Evolutionary conservation across 805 yeast species (phyloP).

Genomic region (Clavispora asparagi): DNA sequence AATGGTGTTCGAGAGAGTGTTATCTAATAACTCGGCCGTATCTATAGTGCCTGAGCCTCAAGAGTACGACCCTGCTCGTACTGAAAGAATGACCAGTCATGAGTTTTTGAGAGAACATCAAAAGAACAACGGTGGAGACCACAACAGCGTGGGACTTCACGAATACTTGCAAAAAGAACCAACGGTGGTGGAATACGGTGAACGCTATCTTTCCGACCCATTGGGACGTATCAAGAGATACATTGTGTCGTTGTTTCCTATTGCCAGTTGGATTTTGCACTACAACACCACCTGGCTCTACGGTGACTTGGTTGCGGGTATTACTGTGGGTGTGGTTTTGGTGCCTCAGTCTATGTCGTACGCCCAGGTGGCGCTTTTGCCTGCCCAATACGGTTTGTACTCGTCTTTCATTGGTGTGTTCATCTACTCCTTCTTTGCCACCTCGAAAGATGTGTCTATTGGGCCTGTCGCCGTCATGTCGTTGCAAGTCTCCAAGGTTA

Average conservation of each 20-base stretch:
- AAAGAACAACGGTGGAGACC: slow-evolving; percentile 2
- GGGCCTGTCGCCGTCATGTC: slow-evolving; percentile 99
- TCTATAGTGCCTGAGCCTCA: slow-evolving; percentile 14
- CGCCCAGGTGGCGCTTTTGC: slow-evolving; percentile 77
- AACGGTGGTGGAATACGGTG: slow-evolving; percentile 29
- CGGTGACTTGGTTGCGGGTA: slow-evolving; percentile 84
- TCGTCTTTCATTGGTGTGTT: slow-evolving; percentile 90
- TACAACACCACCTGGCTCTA: slow-evolving; percentile 77
- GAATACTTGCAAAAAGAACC: slow-evolving; percentile 32
- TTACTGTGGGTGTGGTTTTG: slow-evolving; percentile 87
- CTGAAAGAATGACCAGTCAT: slow-evolving; percentile 11
- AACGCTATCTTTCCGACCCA: slow-evolving; percentile 33
- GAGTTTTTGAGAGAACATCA: slow-evolving; percentile 17
- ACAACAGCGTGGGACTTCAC: slow-evolving; percentile 23
- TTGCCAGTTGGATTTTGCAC: slow-evolving; percentile 76
- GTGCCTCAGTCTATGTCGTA: slow-evolving; percentile 97
- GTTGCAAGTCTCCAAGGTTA: slow-evolving; percentile 72
- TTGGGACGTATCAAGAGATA: slow-evolving; percentile 40
- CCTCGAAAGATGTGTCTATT: slow-evolving; percentile 90
- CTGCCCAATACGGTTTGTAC: slow-evolving; percentile 82
- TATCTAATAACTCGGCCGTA: neutral
- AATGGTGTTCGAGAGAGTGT: neutral
- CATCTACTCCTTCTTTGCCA: slow-evolving; percentile 85
- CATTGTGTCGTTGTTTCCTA: slow-evolving; percentile 66
- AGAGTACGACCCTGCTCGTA: slow-evolving; percentile 9